Evolutionary conservation across 768 basidiomycete genomes (phyloP).

Genomic region (Tremella fuciformis): DNA sequence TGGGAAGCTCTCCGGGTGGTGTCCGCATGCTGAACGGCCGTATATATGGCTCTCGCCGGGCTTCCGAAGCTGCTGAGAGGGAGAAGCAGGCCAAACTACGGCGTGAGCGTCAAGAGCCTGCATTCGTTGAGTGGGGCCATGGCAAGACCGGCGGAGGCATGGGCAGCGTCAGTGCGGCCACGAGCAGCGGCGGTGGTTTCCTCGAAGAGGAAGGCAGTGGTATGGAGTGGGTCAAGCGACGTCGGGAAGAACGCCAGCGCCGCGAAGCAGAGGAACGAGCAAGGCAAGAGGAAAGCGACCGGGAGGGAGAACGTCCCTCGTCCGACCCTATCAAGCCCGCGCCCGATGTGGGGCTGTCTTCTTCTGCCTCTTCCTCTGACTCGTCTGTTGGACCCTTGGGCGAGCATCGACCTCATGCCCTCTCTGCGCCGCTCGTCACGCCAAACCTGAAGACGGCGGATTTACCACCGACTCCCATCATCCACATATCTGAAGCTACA

Average conservation of each 20-base stretch:
- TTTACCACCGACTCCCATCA: constrained; percentile 34
- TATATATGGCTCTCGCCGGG: constrained; percentile 62
- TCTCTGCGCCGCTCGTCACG: constrained; percentile 18
- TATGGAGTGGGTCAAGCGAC: constrained; percentile 72
- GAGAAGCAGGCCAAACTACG: constrained; percentile 17
- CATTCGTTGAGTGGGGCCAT: constrained; percentile 85
- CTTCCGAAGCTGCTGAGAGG: constrained; percentile 37
- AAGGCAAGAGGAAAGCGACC: constrained; percentile 42
- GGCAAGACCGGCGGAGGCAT: constrained; percentile 64
- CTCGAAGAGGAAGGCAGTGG: constrained; percentile 75
- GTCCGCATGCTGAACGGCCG: constrained; percentile 75
- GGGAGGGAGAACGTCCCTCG: neutral
- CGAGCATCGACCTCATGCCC: too few species aligned
- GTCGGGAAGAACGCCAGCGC: constrained; percentile 60
- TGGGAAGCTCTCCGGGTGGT: constrained; percentile 24
- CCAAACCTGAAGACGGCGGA: constrained; percentile 22
- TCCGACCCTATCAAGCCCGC: constrained; percentile 6
- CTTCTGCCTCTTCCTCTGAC: constrained; percentile 4
- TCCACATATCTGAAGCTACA: constrained; percentile 31
- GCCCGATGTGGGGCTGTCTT: constrained; percentile 2
- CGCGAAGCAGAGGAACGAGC: constrained; percentile 53
- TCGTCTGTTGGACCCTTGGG: constrained; percentile 10
- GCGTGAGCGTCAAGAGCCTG: constrained; percentile 58
- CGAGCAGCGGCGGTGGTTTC: constrained; percentile 6
- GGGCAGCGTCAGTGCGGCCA: constrained; percentile 56